Evolutionary conservation across 768 basidiomycete species (phyloP).

Genomic region (Rhodotorula paludigena): DNA sequence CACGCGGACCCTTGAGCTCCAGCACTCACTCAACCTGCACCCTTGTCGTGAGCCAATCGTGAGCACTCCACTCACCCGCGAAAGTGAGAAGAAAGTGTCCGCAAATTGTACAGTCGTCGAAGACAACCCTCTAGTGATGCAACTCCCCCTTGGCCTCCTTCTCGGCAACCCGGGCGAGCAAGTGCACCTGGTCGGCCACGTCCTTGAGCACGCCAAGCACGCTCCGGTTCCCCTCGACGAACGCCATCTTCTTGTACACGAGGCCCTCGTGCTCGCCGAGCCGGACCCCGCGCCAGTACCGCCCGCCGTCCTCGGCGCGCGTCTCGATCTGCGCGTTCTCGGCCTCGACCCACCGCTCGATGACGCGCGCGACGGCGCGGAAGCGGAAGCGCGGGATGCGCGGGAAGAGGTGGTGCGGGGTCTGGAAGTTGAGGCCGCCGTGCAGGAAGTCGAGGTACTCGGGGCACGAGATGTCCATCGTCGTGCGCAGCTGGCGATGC

Average conservation of each 20-base stretch:
- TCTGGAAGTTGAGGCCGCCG: conserved; percentile 95
- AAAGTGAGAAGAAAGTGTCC: too few relatives aligned
- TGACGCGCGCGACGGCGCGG: conserved; percentile 69
- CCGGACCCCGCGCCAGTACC: conserved; percentile 9
- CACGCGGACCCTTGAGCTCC: too few relatives aligned
- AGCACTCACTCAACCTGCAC: too few relatives aligned
- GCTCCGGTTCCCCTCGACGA: conserved; percentile 75
- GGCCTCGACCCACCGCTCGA: conserved; percentile 81
- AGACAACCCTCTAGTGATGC: too few relatives aligned
- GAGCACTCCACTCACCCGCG: too few relatives aligned
- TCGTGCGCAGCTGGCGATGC: conserved; percentile 92
- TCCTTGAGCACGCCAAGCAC: conserved; percentile 73
- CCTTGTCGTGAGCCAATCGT: too few relatives aligned
- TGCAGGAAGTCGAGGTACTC: conserved; percentile 80
- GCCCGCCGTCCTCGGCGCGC: background rate
- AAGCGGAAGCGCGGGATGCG: conserved; percentile 91
- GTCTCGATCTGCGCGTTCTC: conserved; percentile 45
- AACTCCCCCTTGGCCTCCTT: conserved; percentile 54
- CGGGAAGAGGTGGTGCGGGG: conserved; percentile 95
- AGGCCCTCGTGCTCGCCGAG: conserved; percentile 54
- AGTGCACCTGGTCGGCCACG: conserved; percentile 80
- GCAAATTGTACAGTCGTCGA: too few relatives aligned
- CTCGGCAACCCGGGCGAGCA: conserved; percentile 75
- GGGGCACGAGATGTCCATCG: conserved; percentile 87
- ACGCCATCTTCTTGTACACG: conserved; percentile 85